Conservation (phyloP, 306 rosid genomes). For the Bauhinia variegata region DNA sequence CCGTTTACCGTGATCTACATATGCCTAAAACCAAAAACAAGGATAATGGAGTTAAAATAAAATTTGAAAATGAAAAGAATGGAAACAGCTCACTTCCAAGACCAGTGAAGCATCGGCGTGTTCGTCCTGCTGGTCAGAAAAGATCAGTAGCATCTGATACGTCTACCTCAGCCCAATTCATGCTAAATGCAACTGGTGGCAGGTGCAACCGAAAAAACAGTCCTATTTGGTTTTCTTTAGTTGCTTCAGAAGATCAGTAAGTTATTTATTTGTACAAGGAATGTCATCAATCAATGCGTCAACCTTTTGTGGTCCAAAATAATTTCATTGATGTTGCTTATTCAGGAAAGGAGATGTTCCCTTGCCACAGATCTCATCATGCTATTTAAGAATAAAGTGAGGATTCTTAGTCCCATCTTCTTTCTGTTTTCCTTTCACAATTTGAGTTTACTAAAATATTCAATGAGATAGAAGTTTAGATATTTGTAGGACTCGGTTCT, state of each 20-base stretch:
- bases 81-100: constrained; percentile 54
- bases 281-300: not conserved
- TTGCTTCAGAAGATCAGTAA: constrained; percentile 91
- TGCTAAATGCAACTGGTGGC: constrained; percentile 61
- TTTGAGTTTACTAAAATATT: not conserved
- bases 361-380: constrained; percentile 86
- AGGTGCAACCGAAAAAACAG: constrained; percentile 52
- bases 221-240: constrained; percentile 95
- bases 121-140: constrained; percentile 66
- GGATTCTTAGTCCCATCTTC: constrained; percentile 32
- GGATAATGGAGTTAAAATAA: constrained; percentile 59
- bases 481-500: not conserved
- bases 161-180: constrained; percentile 59
- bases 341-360: constrained; percentile 88
- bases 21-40: constrained; percentile 64
- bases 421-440: constrained; percentile 24
- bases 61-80: constrained; percentile 59
- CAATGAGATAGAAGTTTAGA: constrained; percentile 7
- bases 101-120: constrained; percentile 65
- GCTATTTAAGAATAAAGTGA: constrained; percentile 89
- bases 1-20: constrained; percentile 42
- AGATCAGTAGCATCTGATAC: constrained; percentile 56
- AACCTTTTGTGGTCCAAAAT: constrained; percentile 24
- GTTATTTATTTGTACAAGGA: constrained; percentile 24
- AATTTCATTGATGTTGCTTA: constrained; percentile 28